These are phyloP conservation scores for Talaromyces pinophilus DNA, from an alignment of 2,329 filamentous ascomycete genomes.

Conservation along the genomic window DNA sequence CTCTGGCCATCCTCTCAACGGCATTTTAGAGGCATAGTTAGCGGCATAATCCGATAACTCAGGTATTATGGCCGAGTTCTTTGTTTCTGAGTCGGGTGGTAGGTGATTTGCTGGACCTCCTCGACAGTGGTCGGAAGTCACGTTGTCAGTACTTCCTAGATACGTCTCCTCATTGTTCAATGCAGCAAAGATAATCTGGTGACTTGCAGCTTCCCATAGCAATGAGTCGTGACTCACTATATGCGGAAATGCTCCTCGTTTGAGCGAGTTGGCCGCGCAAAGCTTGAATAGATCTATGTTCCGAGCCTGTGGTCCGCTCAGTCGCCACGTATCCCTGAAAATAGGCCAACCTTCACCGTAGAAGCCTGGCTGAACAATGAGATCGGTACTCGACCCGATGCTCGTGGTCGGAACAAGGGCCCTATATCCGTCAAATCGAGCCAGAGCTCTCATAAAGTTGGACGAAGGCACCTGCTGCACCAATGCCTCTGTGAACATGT, in stretches of 20 bases:
- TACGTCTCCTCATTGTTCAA: constrained; percentile 13
- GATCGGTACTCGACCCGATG: constrained; percentile 8
- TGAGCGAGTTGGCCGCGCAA: neutral
- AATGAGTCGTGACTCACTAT: constrained; percentile 13
- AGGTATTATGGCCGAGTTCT: neutral
- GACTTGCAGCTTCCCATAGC: constrained; percentile 9
- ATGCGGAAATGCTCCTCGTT: constrained; percentile 2
- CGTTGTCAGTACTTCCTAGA: constrained; percentile 3
- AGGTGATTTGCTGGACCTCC: neutral
- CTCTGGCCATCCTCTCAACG: constrained; percentile 5
- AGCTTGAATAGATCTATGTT: constrained; percentile 8
- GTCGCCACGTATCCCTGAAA: neutral
- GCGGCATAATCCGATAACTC: neutral
- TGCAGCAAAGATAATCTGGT: neutral
- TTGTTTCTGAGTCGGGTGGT: neutral
- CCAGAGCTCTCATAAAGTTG: neutral
- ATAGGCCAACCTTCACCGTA: neutral
- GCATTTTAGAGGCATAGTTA: constrained; percentile 4
- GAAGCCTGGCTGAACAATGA: constrained; percentile 3
- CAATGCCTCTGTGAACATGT: constrained; percentile 4
- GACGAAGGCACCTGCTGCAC: constrained; percentile 2
- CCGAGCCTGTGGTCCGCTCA: neutral
- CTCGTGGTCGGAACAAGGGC: neutral
- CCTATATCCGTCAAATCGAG: neutral
- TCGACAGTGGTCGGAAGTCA: constrained; percentile 1